Evolutionary conservation across 2,329 filamentous ascomycete species (phyloP), one percentile per base, ranked within the genome.

Genomic region (Trichothecium roseum): DNA sequence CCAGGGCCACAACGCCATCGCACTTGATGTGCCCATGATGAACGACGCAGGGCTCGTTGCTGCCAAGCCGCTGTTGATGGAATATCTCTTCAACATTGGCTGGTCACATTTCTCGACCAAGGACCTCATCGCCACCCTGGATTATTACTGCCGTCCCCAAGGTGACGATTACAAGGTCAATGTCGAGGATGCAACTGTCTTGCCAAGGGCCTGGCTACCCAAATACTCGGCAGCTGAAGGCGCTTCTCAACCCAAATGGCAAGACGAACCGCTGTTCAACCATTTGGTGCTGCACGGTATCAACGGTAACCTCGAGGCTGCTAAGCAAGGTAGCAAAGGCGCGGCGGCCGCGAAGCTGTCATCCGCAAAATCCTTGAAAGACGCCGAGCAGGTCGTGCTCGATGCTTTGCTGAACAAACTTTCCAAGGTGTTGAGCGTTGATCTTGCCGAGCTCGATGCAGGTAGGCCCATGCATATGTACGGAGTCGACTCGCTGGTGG

Each of bases 401-500:
- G 31, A 33, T 22, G 16, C 24, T 22, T 18, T 33, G 18, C 31
- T 24, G 31, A 18, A 33, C n/a, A 33, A 22, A 33, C 9, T 24
- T 6, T 24, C 20, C 6, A 24, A 24, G 20, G 20, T 24, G 6
- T 24, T 24, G 20, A 24, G 20, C 20, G 20, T 24, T 10, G 20
- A 24, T 24, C 6, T 24, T 24, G 20, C 20, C 10, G 20, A 24
- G 10, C 20, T 24, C 10, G 20, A 24, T 24, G 20, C 20, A 6
- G 20, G 20, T 24, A 24, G 20, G 10, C 20, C 20, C 20, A 24
- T 24, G 20, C 20, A 24, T 24, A 24, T 10, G 20, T 72, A 71
- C 39, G 69, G 68, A 1, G 62, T 72, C 5, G 69, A 73, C 49
- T 70, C 66, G 0, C 54, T 72, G 8, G 62, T 69, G 5, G 67